A percentile compares a stretch with the other conserved stretches of the same genome.
These are phyloP conservation scores for Talaromyces adpressus DNA, from an alignment of 495 filamentous ascomycete species.

Conservation along the genomic window DNA sequence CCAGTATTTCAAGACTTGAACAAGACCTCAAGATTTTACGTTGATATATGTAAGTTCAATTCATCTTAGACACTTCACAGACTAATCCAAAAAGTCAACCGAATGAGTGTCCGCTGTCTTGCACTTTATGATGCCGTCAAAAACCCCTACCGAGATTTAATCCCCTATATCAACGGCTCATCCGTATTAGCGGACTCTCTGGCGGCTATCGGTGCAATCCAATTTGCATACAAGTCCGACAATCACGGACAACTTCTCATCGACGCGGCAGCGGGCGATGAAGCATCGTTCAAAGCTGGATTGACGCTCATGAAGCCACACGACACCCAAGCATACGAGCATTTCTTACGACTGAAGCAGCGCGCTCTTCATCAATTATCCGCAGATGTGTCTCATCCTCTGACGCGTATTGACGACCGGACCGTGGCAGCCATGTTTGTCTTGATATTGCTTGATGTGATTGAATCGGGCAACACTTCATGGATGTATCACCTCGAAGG, in stretches of 20 bases:
- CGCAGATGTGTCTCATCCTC: conserved; percentile 26
- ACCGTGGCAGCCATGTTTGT: conserved; percentile 36
- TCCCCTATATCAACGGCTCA: conserved; percentile 30
- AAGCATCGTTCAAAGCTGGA: neutral
- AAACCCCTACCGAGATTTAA: conserved; percentile 37
- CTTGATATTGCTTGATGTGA: conserved; percentile 35
- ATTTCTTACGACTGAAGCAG: conserved; percentile 38
- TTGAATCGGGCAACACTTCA: conserved; percentile 38
- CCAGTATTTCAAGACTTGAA: conserved; percentile 34
- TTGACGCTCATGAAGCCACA: conserved; percentile 11
- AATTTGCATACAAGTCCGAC: conserved; percentile 30
- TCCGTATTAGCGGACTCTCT: conserved; percentile 32
- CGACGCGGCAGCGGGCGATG: conserved; percentile 5
- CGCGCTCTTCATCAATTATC: conserved; percentile 35
- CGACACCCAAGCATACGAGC: conserved; percentile 28
- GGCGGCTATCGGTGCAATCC: conserved; percentile 35
- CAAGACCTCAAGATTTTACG: conserved; percentile 30
- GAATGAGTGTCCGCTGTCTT: conserved; percentile 27
- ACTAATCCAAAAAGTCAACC: conserved; percentile 20
- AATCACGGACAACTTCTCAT: conserved; percentile 9
- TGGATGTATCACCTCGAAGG: conserved; percentile 45
- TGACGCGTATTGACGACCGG: conserved; percentile 32
- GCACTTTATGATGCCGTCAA: conserved; percentile 32
- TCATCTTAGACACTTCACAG: neutral
- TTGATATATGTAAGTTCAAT: conserved; percentile 32